Percentiles rank a stretch among this genome's conserved stretches.
Evolutionary conservation across 768 basidiomycete species (phyloP).

Genomic region (Tremella fuciformis): DNA sequence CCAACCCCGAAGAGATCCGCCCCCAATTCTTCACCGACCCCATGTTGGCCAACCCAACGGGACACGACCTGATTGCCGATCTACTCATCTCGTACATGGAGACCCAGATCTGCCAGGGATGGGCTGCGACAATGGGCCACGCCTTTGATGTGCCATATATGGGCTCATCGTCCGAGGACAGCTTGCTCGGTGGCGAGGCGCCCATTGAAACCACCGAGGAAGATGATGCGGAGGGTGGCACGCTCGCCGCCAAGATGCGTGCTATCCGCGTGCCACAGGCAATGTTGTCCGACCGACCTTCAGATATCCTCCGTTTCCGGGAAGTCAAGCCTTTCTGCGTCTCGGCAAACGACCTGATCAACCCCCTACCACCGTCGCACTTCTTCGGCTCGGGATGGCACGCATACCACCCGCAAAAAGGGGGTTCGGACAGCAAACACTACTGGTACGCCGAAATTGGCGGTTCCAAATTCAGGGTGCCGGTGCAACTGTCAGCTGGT

Average conservation of each 20-base stretch:
- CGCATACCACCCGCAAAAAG: constrained; percentile 65
- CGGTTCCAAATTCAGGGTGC: constrained; percentile 75
- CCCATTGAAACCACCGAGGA: constrained; percentile 21
- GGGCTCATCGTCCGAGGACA: constrained; percentile 27
- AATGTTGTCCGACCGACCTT: constrained; percentile 63
- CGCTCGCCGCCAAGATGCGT: constrained; percentile 52
- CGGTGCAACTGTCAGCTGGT: constrained; percentile 76
- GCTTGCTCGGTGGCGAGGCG: constrained; percentile 3
- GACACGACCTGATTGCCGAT: constrained; percentile 85
- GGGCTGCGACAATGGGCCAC: constrained; percentile 68
- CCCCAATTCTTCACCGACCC: constrained; percentile 76
- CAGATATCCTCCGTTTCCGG: constrained; percentile 60
- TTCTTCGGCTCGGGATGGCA: constrained; percentile 94
- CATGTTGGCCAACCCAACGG: constrained; percentile 71
- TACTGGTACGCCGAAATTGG: constrained; percentile 89
- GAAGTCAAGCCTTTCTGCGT: constrained; percentile 90
- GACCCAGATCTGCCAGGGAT: constrained; percentile 79
- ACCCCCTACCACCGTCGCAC: constrained; percentile 85
- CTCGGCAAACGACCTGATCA: constrained; percentile 92
- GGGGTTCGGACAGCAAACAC: constrained; percentile 60
- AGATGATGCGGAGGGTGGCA: constrained; percentile 33
- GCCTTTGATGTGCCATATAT: constrained; percentile 64
- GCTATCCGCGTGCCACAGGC: constrained; percentile 65
- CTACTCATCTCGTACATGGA: constrained; percentile 85
- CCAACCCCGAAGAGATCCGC: constrained; percentile 62